Evolutionary conservation across 176 grass and related monocot genomes (phyloP).

Genomic region (Oryza nivara): DNA sequence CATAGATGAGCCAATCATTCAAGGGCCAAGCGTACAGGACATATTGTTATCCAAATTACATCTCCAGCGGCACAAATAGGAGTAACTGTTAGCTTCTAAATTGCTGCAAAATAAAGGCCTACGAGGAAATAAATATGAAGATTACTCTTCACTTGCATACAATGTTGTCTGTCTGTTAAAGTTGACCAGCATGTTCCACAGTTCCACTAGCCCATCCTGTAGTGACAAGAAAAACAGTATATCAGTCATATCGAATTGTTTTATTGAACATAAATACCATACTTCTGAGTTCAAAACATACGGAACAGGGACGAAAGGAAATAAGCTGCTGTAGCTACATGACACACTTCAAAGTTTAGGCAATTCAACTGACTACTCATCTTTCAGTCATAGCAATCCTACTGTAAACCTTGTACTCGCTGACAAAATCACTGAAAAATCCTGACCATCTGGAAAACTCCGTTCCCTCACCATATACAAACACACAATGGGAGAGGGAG

Average conservation of each 20-base stretch:
- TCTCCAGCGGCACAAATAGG: not conserved
- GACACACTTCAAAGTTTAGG: not conserved
- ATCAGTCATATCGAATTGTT: constrained; percentile 10
- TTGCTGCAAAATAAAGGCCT: not conserved
- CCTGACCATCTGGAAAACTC: not conserved
- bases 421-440: not conserved
- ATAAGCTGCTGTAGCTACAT: not conserved
- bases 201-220: constrained; percentile 55
- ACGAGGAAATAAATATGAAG: not conserved
- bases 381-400: not conserved
- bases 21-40: not conserved
- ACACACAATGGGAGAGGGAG: not conserved
- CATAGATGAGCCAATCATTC: not conserved
- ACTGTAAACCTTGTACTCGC: not conserved
- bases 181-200: constrained; percentile 8
- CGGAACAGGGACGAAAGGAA: not conserved
- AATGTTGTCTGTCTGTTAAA: not conserved
- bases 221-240: not conserved
- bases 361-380: not conserved
- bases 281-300: not conserved
- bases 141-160: not conserved
- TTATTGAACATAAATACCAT: not conserved
- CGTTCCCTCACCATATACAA: not conserved
- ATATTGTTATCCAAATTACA: constrained; percentile 8
- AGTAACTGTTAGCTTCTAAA: not conserved